Base-by-base conservation (phyloP, 148 eudicot species). In the Selenicereus undatus region DNA sequence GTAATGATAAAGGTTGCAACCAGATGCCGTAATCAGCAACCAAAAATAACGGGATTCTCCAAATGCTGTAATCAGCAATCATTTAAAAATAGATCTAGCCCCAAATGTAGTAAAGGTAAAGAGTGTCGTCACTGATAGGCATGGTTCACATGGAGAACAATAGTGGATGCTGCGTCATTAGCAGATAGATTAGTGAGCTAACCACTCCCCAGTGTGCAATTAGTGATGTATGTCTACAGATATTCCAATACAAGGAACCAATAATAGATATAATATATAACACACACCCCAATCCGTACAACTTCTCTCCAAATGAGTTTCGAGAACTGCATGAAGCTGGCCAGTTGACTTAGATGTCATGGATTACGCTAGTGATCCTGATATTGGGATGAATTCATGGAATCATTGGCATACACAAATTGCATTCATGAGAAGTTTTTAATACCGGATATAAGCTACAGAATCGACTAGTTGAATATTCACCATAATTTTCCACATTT, bases 151-250 rank as follows among this genome's bases (percentile, higher is more conserved):
- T 77, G 24, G 24, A 32, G 8, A 20, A 21, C n/a, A 77, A 77
- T 36, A 73, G 54, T 82, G 77, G 72, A 22, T 82, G 80, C 39
- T 56, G 76, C 45, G 52, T 77, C 84, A 77, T 71, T 56, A 56
- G 64, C 81, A 71, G 35, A 24, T 78, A 36, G 16, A 69, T 71
- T 62, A 52, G 72, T 72, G 35, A 68, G 78, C 2, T 24, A 73
- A 56, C 45, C 70, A 71, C 45, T 78, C 39, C n/a, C 35, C 16
- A 73, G 5, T 42, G 26, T 45, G 74, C 20, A 78, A 27, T 29
- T 0, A 18, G 80, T 65, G n/a, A 8, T 24, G 5, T 65, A 73
- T 42, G n/a, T 39, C 22, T 26, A 27, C 27, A 39, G 35, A 52
- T 79, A 7, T 8, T 22, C 70, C 70, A 71, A 27, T 21, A 20